Evolutionary conservation across 1,284 basidiomycete genomes (phyloP).

Genomic region (Porogramme epimiltina): DNA sequence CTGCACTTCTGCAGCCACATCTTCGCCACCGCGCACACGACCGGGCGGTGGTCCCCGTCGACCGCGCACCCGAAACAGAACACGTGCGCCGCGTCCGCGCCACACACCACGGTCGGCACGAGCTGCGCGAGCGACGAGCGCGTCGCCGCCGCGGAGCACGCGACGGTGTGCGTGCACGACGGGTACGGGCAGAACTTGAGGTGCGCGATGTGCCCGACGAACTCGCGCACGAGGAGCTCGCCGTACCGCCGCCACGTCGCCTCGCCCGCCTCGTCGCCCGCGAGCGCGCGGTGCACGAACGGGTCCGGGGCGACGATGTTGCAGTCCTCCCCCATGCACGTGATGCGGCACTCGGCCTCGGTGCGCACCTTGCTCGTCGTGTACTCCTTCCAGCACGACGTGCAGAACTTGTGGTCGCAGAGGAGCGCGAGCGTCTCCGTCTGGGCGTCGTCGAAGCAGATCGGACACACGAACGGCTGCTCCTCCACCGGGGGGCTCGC

Average conservation of each 20-base stretch:
- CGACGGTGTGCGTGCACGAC: slow-evolving; percentile 85
- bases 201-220: slow-evolving; percentile 82
- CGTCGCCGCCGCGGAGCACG: slow-evolving; percentile 77
- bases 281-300: slow-evolving; percentile 54
- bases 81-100: slow-evolving; percentile 60
- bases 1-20: slow-evolving; percentile 97
- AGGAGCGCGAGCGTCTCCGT: slow-evolving; percentile 64
- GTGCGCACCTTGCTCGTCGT: slow-evolving; percentile 84
- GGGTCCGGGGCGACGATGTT: slow-evolving; percentile 70
- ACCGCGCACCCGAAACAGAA: slow-evolving; percentile 94
- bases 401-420: slow-evolving; percentile 86
- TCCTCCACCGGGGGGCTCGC: slow-evolving; percentile 33
- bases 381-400: slow-evolving; percentile 88
- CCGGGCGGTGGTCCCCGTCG: slow-evolving; percentile 87
- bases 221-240: slow-evolving; percentile 87
- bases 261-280: slow-evolving; percentile 43
- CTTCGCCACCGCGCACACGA: slow-evolving; percentile 87
- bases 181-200: slow-evolving; percentile 95
- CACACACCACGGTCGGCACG: slow-evolving; percentile 90
- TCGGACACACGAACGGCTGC: slow-evolving; percentile 77
- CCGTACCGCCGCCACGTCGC: slow-evolving; percentile 77
- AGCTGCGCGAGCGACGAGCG: slow-evolving; percentile 76
- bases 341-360: slow-evolving; percentile 87
- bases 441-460: slow-evolving; percentile 85
- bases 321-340: slow-evolving; percentile 95